Evolutionary conservation across 2,329 filamentous ascomycete genomes (phyloP).

Genomic region (Fusarium pininemorale): DNA sequence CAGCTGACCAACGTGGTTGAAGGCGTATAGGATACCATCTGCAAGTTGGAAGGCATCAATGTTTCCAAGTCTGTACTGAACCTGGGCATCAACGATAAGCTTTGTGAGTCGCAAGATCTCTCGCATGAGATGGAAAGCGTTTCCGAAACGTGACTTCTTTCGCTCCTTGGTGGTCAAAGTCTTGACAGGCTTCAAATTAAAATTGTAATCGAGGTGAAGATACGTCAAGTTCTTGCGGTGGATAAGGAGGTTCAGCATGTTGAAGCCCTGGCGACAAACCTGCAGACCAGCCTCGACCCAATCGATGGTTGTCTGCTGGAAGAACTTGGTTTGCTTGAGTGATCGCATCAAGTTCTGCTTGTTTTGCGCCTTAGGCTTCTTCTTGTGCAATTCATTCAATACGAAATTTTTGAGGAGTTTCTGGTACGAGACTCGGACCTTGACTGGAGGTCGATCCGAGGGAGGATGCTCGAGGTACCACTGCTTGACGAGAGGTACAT

Average conservation of each 20-base stretch:
- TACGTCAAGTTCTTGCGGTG: constrained; percentile 99
- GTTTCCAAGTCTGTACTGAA: constrained; percentile 96
- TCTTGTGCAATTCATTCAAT: constrained; percentile 95
- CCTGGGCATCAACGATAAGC: constrained; percentile 97
- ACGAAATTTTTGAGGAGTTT: constrained; percentile 97
- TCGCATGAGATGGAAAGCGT: constrained; percentile 98
- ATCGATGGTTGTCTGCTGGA: constrained; percentile 98
- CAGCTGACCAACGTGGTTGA: constrained; percentile 97
- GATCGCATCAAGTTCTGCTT: constrained; percentile 91
- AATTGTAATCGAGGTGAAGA: constrained; percentile 98
- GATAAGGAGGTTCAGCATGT: constrained; percentile 98
- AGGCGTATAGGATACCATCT: constrained; percentile 98
- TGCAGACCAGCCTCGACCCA: constrained; percentile 99
- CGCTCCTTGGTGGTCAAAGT: constrained; percentile 98
- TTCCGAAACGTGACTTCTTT: constrained; percentile 99
- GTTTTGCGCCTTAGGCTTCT: constrained; percentile 92
- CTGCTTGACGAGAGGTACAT: constrained; percentile 96
- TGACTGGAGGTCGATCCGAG: constrained; percentile 84
- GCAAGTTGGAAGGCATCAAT: constrained; percentile 99
- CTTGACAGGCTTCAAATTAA: constrained; percentile 99
- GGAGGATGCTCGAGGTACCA: constrained; percentile 98
- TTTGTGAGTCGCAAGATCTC: constrained; percentile 96
- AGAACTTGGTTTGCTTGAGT: constrained; percentile 97
- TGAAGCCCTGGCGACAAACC: constrained; percentile 97
- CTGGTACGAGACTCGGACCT: constrained; percentile 97